Evolutionary conservation across 768 basidiomycete species (phyloP).

Genomic region (Piloderma croceum): DNA sequence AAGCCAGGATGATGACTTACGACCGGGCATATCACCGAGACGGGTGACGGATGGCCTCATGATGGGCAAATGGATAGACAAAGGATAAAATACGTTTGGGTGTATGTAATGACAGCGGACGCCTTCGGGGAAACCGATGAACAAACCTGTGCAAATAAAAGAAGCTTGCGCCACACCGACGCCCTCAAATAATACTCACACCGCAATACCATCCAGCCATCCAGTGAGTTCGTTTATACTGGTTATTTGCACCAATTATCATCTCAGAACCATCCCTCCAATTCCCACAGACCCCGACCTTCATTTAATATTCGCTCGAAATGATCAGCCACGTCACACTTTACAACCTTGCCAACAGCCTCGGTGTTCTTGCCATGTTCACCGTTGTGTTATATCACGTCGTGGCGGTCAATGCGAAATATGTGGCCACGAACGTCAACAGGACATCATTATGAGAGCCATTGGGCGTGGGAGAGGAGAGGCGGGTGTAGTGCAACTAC

Average conservation of each 20-base stretch:
- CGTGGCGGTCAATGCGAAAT: constrained; percentile 74
- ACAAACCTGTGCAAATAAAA: constrained; percentile 33
- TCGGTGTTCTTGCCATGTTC: constrained; percentile 82
- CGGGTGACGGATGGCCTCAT: constrained; percentile 50
- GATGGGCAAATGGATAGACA: constrained; percentile 17
- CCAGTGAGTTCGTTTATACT: neutral
- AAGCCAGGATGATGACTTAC: constrained; percentile 43
- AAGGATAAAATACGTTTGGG: neutral
- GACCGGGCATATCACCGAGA: constrained; percentile 75
- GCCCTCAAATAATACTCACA: constrained; percentile 11
- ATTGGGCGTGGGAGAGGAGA: too few species aligned
- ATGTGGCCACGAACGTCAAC: constrained; percentile 31
- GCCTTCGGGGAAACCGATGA: constrained; percentile 13
- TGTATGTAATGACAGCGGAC: constrained; percentile 1
- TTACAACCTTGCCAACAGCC: constrained; percentile 74
- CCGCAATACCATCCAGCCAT: neutral
- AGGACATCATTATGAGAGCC: too few species aligned
- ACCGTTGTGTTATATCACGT: constrained; percentile 88
- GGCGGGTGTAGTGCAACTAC: too few species aligned
- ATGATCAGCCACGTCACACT: constrained; percentile 84
- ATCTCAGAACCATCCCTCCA: neutral
- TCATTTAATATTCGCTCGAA: constrained; percentile 10
- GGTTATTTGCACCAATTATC: constrained; percentile 1
- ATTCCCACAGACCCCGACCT: neutral
- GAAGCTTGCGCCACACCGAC: constrained; percentile 7